Evolutionary conservation across 176 grass and related monocot species (phyloP), one percentile per base, ranked within the genome.

Genomic region (Avena sativa): DNA sequence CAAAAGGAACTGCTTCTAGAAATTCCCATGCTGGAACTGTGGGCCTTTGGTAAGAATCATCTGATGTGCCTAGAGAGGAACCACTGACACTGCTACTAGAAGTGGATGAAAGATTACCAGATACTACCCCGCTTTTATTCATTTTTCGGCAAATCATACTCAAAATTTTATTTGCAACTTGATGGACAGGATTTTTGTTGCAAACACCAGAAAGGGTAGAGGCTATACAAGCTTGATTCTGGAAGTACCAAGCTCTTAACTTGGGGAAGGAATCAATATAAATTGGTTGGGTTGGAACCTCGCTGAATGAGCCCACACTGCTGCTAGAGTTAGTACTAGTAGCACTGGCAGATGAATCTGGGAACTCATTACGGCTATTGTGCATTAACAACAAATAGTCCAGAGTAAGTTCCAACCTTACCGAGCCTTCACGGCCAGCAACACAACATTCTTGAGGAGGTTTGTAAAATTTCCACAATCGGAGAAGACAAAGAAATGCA

Each of bases 251-350:
- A 83, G 94, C 89, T 26, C 85, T 90, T 87, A 99, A 86, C 80
- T 94, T 99, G 49, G 97, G 97, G 55, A 99, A 99, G 28, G 94
- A 99, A 80, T 99, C 97, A 71, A 99, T 94, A 80, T 99, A 99
- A 84, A 96, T 49, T 11, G 85, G 85, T 55, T 93, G 87, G 74
- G 84, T 76, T 87, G 87, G 72, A 80, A 86, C 82, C 83, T 91
- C 83, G 1, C 85, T 74, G 56, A 86, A 74, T 63, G 79, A 80
- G 26, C 81, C 90, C 63, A 43, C 62, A 83, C 72, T 84, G 61
- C 72, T 86, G 73, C 51, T 60, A 69, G 47, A 84, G 84, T 85
- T 88, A 58, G 77, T 86, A 80, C 64, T 90, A 30, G 26, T 58
- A 73, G 86, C 40, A 43, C 40, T 43, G 40, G 40, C 77, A 90